Conservation (phyloP, 305 asterid species). For the Ilex paraguariensis region DNA sequence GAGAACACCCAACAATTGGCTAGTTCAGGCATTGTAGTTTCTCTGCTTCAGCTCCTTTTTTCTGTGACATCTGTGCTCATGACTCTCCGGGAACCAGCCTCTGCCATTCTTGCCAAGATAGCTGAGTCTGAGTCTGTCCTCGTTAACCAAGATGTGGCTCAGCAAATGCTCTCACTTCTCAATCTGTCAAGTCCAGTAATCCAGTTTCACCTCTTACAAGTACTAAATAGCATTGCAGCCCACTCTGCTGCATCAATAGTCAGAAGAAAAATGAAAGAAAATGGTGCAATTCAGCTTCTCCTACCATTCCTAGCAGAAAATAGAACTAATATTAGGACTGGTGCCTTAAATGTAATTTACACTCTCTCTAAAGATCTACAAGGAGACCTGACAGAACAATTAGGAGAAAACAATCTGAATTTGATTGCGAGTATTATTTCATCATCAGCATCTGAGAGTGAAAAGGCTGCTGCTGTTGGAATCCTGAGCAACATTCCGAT, state of each 20-base stretch:
- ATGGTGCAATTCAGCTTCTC: slow-evolving; percentile 63
- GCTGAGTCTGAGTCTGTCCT: slow-evolving; percentile 63
- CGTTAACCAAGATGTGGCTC: slow-evolving; percentile 63
- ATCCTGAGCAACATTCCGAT: slow-evolving; percentile 61
- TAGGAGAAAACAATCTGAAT: slow-evolving; percentile 41
- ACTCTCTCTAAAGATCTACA: slow-evolving; percentile 39
- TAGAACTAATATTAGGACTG: slow-evolving; percentile 35
- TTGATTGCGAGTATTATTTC: slow-evolving; percentile 34
- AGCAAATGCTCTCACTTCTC: slow-evolving; percentile 85
- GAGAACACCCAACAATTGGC: slow-evolving; percentile 55
- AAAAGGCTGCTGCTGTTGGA: slow-evolving; percentile 67
- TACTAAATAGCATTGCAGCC: slow-evolving; percentile 59
- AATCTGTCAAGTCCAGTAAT: slow-evolving; percentile 68
- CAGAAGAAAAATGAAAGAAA: slow-evolving; percentile 62
- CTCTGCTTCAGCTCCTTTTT: slow-evolving; percentile 82
- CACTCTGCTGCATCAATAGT: slow-evolving; percentile 47
- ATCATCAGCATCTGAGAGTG: slow-evolving; percentile 33
- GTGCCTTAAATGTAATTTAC: slow-evolving; percentile 49
- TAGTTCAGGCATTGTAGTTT: slow-evolving; percentile 43
- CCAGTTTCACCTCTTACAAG: slow-evolving; percentile 66
- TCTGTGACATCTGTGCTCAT: slow-evolving; percentile 82
- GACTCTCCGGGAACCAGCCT: slow-evolving; percentile 85
- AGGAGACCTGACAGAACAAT: slow-evolving; percentile 50
- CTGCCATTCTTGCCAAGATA: slow-evolving; percentile 81
- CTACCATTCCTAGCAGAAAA: slow-evolving; percentile 51